Percentiles rank a stretch among this genome's conserved stretches.
These are phyloP conservation scores for Musa schizocarpa DNA, from an alignment of 176 grass and related monocot species.

Conservation along the genomic window DNA sequence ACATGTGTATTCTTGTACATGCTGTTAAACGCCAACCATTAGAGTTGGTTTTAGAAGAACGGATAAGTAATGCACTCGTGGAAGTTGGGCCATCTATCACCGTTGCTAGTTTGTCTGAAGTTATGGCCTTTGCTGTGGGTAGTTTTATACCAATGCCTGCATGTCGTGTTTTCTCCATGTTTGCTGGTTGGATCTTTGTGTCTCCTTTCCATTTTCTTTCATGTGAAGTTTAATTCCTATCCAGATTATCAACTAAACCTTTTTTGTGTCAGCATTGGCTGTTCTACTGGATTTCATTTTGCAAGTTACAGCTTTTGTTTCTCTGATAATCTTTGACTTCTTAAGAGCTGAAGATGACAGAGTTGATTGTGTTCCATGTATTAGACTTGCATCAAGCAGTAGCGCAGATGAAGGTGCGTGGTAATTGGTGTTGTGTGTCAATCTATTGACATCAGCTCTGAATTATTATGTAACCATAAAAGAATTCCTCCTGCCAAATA, in stretches of 20 bases:
- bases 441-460: no score
- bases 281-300: slow-evolving; percentile 92
- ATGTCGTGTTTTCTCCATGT: slow-evolving; percentile 91
- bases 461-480: no score
- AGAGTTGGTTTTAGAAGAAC: slow-evolving; percentile 52
- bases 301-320: slow-evolving; percentile 87
- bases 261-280: slow-evolving; percentile 77
- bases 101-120: slow-evolving; percentile 81
- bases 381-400: slow-evolving; percentile 29
- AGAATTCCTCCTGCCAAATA: no score
- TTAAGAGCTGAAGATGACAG: slow-evolving; percentile 73
- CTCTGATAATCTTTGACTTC: slow-evolving; percentile 82
- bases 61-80: slow-evolving; percentile 62
- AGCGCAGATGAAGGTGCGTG: slow-evolving; percentile 42
- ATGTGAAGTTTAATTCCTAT: slow-evolving; percentile 3
- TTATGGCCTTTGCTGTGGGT: slow-evolving; percentile 88
- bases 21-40: slow-evolving; percentile 78
- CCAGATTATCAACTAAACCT: not conserved
- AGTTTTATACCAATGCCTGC: slow-evolving; percentile 90
- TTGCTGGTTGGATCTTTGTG: slow-evolving; percentile 66
- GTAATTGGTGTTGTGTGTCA: not conserved
- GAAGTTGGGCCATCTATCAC: slow-evolving; percentile 99
- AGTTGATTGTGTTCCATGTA: slow-evolving; percentile 86
- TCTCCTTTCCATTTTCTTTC: not conserved
- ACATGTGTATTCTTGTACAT: slow-evolving; percentile 99